A percentile compares a stretch with the other conserved stretches of the same genome.
Conservation (phyloP, 768 basidiomycete genomes). For the Crepidotus variabilis region DNA sequence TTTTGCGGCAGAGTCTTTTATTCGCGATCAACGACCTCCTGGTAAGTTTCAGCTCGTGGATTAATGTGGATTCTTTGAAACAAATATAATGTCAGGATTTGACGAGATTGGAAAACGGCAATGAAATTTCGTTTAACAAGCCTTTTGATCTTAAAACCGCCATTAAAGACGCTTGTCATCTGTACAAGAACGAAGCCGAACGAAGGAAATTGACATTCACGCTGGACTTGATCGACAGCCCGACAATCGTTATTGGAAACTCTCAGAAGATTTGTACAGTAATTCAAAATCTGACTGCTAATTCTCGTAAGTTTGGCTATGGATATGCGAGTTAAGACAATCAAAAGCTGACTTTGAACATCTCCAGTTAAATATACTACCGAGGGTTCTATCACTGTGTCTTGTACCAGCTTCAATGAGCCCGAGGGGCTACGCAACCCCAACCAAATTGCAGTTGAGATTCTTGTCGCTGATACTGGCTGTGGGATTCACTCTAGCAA, state of each 20-base stretch:
- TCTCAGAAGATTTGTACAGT: conserved; percentile 70
- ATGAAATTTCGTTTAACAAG: conserved; percentile 72
- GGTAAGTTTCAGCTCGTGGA: conserved; percentile 26
- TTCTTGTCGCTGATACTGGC: conserved; percentile 69
- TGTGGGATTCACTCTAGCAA: conserved; percentile 64
- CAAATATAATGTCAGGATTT: conserved; percentile 47
- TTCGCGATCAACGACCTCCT: conserved; percentile 85
- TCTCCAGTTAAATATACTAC: conserved; percentile 69
- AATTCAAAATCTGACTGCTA: conserved; percentile 74
- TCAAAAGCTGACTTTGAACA: too few relatives aligned
- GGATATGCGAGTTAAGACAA: too few relatives aligned
- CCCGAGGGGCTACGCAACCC: conserved; percentile 43
- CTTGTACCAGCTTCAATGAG: conserved; percentile 48
- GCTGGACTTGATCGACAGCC: conserved; percentile 50
- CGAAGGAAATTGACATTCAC: conserved; percentile 58
- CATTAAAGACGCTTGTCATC: conserved; percentile 56
- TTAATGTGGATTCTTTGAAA: too few relatives aligned
- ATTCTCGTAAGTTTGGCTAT: conserved; percentile 68
- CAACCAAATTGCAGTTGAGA: conserved; percentile 57
- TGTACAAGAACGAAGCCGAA: conserved; percentile 65
- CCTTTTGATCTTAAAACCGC: conserved; percentile 63
- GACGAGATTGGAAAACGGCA: conserved; percentile 71
- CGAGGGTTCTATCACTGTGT: conserved; percentile 55
- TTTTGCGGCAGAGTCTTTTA: conserved; percentile 56
- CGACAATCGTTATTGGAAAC: conserved; percentile 64